These are phyloP conservation scores for Candida coquimbonensis DNA, from an alignment of 805 yeast genomes.

Conservation along the genomic window DNA sequence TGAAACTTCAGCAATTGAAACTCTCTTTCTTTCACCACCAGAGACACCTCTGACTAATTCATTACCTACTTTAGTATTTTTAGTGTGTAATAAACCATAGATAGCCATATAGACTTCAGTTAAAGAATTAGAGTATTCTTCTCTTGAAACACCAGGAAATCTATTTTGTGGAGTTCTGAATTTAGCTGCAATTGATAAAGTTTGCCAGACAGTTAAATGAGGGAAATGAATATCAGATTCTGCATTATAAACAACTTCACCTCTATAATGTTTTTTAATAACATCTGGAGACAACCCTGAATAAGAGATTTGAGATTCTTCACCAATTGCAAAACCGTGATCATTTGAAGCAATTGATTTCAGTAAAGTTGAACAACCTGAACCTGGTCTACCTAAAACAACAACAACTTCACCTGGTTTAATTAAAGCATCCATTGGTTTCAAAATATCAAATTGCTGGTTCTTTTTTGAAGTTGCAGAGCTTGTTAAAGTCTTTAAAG, in stretches of 20 bases:
- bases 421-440: conserved; percentile 61
- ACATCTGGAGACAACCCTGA: conserved; percentile 47
- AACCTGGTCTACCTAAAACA: conserved; percentile 73
- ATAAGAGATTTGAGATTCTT: conserved; percentile 41
- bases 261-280: conserved; percentile 46
- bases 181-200: conserved; percentile 55
- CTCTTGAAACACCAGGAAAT: conserved; percentile 47
- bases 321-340: conserved; percentile 47
- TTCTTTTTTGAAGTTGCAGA: conserved; percentile 13
- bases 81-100: conserved; percentile 43
- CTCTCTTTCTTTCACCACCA: conserved; percentile 69
- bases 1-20: conserved; percentile 55
- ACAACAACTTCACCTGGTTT: conserved; percentile 61
- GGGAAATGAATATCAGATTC: conserved; percentile 69
- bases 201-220: conserved; percentile 58
- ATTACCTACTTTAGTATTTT: conserved; percentile 56
- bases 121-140: conserved; percentile 45
- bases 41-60: conserved; percentile 60
- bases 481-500: conserved; percentile 8
- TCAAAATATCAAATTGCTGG: conserved; percentile 36
- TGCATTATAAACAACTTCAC: conserved; percentile 66
- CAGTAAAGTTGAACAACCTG: conserved; percentile 65
- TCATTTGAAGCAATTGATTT: conserved; percentile 54
- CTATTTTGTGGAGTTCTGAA: conserved; percentile 58
- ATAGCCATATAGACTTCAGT: conserved; percentile 45